Evolutionary conservation across 2,329 filamentous ascomycete genomes (phyloP).

Genomic region (Kalmusia sp.): DNA sequence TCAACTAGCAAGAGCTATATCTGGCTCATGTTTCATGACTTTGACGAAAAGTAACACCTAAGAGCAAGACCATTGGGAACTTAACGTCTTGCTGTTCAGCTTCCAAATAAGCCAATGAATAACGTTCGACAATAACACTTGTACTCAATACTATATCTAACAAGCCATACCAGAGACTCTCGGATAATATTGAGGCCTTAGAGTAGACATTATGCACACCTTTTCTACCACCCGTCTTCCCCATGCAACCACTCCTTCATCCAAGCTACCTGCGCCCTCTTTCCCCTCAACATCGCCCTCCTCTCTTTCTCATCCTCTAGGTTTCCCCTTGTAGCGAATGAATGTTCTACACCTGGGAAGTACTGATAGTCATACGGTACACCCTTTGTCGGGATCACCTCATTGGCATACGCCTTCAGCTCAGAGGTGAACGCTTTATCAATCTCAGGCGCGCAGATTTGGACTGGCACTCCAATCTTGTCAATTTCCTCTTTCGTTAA

Average conservation of each 20-base stretch:
- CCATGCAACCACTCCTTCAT: constrained; percentile 12
- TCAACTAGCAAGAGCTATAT: too few species aligned
- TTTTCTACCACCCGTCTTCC: not conserved
- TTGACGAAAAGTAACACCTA: too few species aligned
- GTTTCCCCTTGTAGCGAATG: constrained; percentile 28
- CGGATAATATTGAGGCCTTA: too few species aligned
- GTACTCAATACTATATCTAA: too few species aligned
- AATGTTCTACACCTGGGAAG: constrained; percentile 33
- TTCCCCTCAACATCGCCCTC: constrained; percentile 27
- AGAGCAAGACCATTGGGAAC: too few species aligned
- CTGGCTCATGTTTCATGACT: too few species aligned
- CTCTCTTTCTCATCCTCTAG: constrained; percentile 21
- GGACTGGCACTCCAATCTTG: constrained; percentile 19
- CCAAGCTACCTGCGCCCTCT: constrained; percentile 13
- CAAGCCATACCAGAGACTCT: too few species aligned
- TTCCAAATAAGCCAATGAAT: too few species aligned
- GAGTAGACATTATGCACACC: too few species aligned
- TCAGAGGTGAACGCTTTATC: constrained; percentile 29
- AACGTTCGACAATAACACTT: too few species aligned
- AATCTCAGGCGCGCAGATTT: constrained; percentile 28
- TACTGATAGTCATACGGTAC: constrained; percentile 29
- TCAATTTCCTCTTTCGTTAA: constrained; percentile 27
- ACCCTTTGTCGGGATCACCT: constrained; percentile 22
- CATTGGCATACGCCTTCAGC: constrained; percentile 28
- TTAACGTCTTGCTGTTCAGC: too few species aligned